Evolutionary conservation across 2,329 filamentous ascomycete species (phyloP).

Genomic region (Paecilomyces variotii): DNA sequence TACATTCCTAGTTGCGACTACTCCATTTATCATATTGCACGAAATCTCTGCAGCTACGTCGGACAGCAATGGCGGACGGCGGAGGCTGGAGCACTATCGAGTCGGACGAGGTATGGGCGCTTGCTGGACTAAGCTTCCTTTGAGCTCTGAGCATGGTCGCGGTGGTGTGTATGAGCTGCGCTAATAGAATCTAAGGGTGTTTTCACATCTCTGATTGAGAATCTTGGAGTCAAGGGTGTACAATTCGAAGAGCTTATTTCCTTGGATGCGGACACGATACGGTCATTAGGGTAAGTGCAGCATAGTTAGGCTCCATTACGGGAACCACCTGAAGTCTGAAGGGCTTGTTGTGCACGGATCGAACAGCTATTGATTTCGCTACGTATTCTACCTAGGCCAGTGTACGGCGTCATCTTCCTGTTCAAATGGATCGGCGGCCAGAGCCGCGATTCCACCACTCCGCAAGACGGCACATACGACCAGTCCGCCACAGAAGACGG

Average conservation of each 20-base stretch:
- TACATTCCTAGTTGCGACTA: not conserved
- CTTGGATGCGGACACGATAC: slow-evolving; percentile 61
- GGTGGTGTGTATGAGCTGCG: not conserved
- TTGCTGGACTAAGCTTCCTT: not conserved
- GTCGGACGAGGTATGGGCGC: slow-evolving; percentile 71
- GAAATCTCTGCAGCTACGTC: not conserved
- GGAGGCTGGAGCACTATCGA: slow-evolving; percentile 95
- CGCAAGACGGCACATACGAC: slow-evolving; percentile 77
- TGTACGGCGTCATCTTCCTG: slow-evolving; percentile 97
- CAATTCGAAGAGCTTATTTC: slow-evolving; percentile 96
- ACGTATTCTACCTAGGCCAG: slow-evolving; percentile 47
- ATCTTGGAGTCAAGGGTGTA: slow-evolving; percentile 82
- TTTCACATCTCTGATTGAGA: slow-evolving; percentile 92
- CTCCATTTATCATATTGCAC: not conserved
- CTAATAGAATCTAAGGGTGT: slow-evolving; percentile 57
- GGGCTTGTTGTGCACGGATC: no score
- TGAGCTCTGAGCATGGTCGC: not conserved
- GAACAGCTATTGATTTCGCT: no score
- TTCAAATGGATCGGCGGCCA: slow-evolving; percentile 65
- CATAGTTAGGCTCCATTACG: not conserved
- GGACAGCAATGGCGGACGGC: slow-evolving; percentile 54
- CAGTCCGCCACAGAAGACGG: slow-evolving; percentile 58
- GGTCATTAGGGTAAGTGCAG: slow-evolving; percentile 32
- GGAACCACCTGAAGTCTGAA: not conserved
- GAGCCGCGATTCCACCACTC: slow-evolving; percentile 62